Base-by-base conservation (phyloP, 1,284 basidiomycete species). In the Prillingera fragicola region DNA sequence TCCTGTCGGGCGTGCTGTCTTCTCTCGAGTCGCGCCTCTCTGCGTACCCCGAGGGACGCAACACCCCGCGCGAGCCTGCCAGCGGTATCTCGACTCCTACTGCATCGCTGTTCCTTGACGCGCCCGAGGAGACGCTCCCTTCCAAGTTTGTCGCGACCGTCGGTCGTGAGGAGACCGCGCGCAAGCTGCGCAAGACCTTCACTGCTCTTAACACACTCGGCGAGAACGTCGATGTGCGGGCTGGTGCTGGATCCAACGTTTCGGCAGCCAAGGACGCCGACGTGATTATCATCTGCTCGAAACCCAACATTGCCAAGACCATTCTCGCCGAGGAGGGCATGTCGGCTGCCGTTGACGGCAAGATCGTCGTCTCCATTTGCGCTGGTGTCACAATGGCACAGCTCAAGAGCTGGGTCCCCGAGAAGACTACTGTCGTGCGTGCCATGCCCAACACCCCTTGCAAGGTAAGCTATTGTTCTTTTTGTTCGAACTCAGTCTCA, bases 381-480 rank as follows among this genome's bases (percentile, higher is more conserved):
- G 94, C 95, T 8, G 95, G 95, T 54, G 83, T 96, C 5, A 94
- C 87, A 14, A 87, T 97, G 56, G 59, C 76, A 14, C 91, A 96
- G 71, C 76, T 98, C 32, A 72, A 75, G 39, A 76, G 70, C 8
- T 86, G 84, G 84, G 86, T 94, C 22, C 74, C 77, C 15, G 74
- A 81, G 0, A 76, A 75, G n/a, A 90, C 89, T 28, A 82, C 80
- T 55, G 87, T 97, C 38, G 83, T 97, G 38, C 82, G 95, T 41
- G 89, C 91, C 3, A 99, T 99, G 95, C 94, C 95, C 52, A 99
- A 98, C 68, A 98, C 95, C 1, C 92, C 95, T 8, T 90, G 88
- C 75, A 89, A 90, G 72, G 92, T 90, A 50, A 52, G 78, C 62
- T 1, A 8, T 21, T 21, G 33, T 8, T 4, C 26, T 19, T 27